Conservation (phyloP, 2,329 filamentous ascomycete genomes). For the Aspergillus spinulosporus region DNA sequence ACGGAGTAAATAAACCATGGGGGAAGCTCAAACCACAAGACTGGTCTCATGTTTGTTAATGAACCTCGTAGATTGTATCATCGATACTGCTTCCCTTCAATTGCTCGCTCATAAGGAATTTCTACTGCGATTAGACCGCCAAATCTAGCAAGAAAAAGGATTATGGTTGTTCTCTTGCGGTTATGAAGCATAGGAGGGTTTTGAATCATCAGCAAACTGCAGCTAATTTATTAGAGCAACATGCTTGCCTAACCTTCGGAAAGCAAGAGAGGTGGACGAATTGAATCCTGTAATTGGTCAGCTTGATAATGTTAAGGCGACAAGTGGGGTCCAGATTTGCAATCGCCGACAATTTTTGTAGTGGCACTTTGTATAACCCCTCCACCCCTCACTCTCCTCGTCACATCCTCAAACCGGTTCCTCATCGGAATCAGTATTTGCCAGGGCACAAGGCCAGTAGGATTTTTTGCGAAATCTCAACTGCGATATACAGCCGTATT, state of each 20-base stretch:
- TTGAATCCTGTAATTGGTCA: conserved; percentile 6
- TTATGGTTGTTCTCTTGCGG: no score
- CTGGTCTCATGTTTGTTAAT: neutral
- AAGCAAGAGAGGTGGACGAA: conserved; percentile 4
- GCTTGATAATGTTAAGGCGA: neutral
- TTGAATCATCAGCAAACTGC: neutral
- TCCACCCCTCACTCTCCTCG: conserved; percentile 1
- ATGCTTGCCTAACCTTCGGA: neutral
- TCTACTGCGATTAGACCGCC: neutral
- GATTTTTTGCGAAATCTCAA: no score
- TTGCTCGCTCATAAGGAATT: neutral
- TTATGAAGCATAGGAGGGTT: neutral
- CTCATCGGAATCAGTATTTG: neutral
- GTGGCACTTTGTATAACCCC: conserved; percentile 7
- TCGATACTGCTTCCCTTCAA: neutral
- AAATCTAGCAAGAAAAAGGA: neutral
- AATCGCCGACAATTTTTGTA: conserved; percentile 7
- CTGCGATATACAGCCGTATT: neutral
- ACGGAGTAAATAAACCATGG: neutral
- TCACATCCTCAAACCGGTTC: neutral
- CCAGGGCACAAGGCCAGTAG: no score
- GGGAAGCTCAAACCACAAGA: neutral
- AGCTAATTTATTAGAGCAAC: neutral
- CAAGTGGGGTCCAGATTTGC: conserved; percentile 12
- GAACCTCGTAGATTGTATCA: neutral